These are phyloP conservation scores for Clausena lansium DNA, from an alignment of 345 rosid species.

Conservation along the genomic window DNA sequence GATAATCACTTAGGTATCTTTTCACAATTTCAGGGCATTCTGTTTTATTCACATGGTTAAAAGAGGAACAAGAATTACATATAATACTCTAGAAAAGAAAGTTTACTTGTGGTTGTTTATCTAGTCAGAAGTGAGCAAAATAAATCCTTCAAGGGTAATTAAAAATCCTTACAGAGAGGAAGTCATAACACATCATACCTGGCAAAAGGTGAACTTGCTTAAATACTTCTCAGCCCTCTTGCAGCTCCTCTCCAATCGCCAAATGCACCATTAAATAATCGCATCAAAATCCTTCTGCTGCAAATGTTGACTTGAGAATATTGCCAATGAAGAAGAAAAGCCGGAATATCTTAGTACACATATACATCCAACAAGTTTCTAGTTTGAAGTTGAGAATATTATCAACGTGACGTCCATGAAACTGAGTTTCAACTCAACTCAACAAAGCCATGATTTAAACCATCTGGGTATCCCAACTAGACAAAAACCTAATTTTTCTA, in stretches of 20 bases:
- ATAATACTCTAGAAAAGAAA: neutral
- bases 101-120: neutral
- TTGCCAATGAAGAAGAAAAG: neutral
- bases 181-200: constrained; percentile 16
- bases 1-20: neutral
- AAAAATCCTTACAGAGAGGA: neutral
- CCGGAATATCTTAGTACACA: neutral
- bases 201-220: constrained; percentile 16
- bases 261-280: neutral
- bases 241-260: constrained; percentile 12
- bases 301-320: constrained; percentile 6
- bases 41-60: neutral
- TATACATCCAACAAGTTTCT: neutral
- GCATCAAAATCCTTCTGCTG: constrained; percentile 16
- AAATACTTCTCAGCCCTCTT: constrained; percentile 7
- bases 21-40: neutral
- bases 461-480: constrained; percentile 6
- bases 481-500: neutral
- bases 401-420: neutral
- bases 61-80: neutral
- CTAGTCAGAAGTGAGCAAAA: neutral
- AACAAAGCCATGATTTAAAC: neutral
- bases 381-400: neutral
- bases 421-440: constrained; percentile 8
- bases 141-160: neutral